phyloP scores from a whole-genome alignment of 371 early-diverging fungal genomes.

The Polyrhizophydium stewartii region DNA sequence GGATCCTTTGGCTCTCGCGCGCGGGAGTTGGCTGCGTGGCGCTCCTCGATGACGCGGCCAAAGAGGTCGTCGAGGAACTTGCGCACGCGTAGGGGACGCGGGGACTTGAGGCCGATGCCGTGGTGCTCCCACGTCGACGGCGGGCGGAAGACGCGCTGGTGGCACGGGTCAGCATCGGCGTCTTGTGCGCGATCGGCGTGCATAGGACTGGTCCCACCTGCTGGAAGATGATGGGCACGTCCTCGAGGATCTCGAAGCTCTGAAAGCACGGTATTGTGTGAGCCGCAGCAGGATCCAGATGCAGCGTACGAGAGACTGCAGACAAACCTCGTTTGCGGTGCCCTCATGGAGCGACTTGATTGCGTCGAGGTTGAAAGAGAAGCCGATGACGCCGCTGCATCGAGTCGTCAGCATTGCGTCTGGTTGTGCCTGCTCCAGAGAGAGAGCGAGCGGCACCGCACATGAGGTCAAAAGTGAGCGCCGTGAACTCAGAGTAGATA shows the following conservation, averaged over 20 bases:
- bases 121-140: not conserved
- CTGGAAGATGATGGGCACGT: too few species aligned
- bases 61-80: not conserved
- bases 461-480: slow-evolving; percentile 7
- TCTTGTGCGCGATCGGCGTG: too few species aligned
- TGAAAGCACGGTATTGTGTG: too few species aligned
- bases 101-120: not conserved
- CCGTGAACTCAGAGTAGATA: slow-evolving; percentile 2
- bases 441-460: not conserved
- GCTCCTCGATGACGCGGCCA: not conserved
- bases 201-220: too few species aligned
- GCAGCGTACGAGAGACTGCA: too few species aligned
- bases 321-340: too few species aligned
- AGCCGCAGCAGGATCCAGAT: too few species aligned
- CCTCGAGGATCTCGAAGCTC: too few species aligned
- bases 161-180: too few species aligned
- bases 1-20: too few species aligned
- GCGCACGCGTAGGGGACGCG: not conserved
- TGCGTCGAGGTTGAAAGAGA: not conserved
- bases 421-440: too few species aligned
- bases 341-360: not conserved
- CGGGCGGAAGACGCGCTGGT: not conserved
- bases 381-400: not conserved
- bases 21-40: not conserved
- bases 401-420: too few species aligned